Evolutionary conservation across 2,329 filamentous ascomycete species (phyloP), one percentile per base, ranked within the genome.

Genomic region (Juglanconis juglandina): DNA sequence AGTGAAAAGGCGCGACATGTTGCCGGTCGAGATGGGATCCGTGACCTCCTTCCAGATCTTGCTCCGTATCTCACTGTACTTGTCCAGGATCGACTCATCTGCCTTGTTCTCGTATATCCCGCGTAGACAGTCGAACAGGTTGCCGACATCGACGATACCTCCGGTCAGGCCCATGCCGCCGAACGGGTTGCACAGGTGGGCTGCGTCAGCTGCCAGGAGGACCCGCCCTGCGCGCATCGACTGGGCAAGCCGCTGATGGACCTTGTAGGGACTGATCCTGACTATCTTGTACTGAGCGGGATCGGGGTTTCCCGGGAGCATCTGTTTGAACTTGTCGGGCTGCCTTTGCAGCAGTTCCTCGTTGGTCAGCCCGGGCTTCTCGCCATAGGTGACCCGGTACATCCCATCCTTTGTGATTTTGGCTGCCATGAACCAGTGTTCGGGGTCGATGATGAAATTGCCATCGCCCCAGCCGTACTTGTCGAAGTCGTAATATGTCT

Each of bases 361-460:
- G 5, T 66, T 69, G 0, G 70, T 73, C 7, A 82, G 71, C 2
- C 71, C 73, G 0, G 72, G 72, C 2, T 70, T 68, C 64, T 82
- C 79, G 46, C 77, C 78, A 59, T 82, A 83, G 1, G 78, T 77
- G n/a, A 83, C 77, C 34, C 79, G 75, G 73, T 78, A 82, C 11
- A 82, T 66, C 1, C 78, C 79, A 58, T 81, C 79, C 4, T 68
- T 72, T 10, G 74, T 77, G 62, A 82, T 79, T 30, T 73, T 75
- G 0, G 80, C 78, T 4, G 77, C 79, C 79, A 82, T 80, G 68
- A 77, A 77, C 69, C 76, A 81, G 63, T 82, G 75, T 30, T 76
- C 73, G 0, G 76, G 78, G 61, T 82, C 73, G 46, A 80, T 75
- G 56, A 82, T 77, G 68, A 80, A 81, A 63, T 81, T 79, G 37